A percentile compares a stretch with the other conserved stretches of the same genome.
These are phyloP conservation scores for Acacia pycnantha DNA, from an alignment of 331 rosid species.

Conservation along the genomic window DNA sequence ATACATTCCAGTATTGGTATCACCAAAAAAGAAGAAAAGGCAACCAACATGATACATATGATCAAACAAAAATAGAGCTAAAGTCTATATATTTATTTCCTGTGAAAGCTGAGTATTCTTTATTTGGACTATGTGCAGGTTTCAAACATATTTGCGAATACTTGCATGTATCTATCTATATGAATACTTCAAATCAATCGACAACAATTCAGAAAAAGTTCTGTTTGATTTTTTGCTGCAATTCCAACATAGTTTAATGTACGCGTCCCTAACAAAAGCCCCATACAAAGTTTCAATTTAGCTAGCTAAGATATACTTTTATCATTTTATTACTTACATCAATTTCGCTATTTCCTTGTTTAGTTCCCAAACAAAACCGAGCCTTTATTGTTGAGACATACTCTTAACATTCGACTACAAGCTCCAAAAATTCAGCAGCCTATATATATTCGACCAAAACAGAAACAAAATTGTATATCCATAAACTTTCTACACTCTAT, in stretches of 20 bases:
- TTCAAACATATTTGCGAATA: neutral
- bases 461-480: neutral
- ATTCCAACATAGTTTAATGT: neutral
- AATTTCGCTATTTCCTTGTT: neutral
- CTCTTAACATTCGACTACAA: neutral
- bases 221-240: neutral
- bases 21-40: neutral
- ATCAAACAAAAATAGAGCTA: neutral
- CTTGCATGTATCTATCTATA: neutral
- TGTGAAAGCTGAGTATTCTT: neutral
- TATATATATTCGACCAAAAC: neutral
- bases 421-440: neutral
- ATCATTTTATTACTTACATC: neutral
- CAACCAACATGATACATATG: neutral
- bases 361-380: neutral
- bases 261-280: neutral
- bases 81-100: neutral
- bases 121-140: neutral
- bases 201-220: neutral
- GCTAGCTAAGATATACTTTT: neutral
- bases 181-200: neutral
- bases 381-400: neutral
- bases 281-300: neutral
- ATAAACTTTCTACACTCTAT: neutral
- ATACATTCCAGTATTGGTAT: neutral